These are phyloP conservation scores for Coemansia sp. DNA, from an alignment of 192 early-diverging fungal species.

Conservation along the genomic window DNA sequence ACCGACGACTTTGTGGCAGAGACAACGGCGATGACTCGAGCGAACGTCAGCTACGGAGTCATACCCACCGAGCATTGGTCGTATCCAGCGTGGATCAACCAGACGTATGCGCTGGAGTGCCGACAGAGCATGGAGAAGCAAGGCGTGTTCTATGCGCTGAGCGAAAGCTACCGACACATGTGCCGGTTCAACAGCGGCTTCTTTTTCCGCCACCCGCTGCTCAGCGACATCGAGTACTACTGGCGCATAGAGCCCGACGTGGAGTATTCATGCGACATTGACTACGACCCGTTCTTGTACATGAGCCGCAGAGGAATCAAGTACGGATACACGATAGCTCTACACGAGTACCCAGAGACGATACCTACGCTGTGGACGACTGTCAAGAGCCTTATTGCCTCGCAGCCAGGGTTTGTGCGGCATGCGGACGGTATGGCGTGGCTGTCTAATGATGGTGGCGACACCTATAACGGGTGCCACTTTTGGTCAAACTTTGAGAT, in stretches of 20 bases:
- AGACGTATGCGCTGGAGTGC: slow-evolving; percentile 54
- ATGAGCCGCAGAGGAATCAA: slow-evolving; percentile 66
- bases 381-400: slow-evolving; percentile 50
- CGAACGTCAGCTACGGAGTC: slow-evolving; percentile 61
- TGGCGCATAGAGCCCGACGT: slow-evolving; percentile 76
- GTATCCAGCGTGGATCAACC: slow-evolving; percentile 76
- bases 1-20: slow-evolving; percentile 63
- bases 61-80: slow-evolving; percentile 77
- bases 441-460: slow-evolving; percentile 56
- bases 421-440: slow-evolving; percentile 50
- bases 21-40: slow-evolving; percentile 57
- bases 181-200: slow-evolving; percentile 66
- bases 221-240: slow-evolving; percentile 63
- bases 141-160: slow-evolving; percentile 62
- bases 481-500: slow-evolving; percentile 83
- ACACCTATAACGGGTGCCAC: slow-evolving; percentile 66
- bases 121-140: slow-evolving; percentile 57
- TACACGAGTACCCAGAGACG: slow-evolving; percentile 59
- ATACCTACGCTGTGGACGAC: slow-evolving; percentile 64
- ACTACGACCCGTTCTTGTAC: slow-evolving; percentile 68
- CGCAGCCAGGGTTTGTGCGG: slow-evolving; percentile 43
- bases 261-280: slow-evolving; percentile 67
- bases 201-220: slow-evolving; percentile 63
- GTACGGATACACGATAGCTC: slow-evolving; percentile 69
- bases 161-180: slow-evolving; percentile 71